Percentiles rank a stretch among this genome's conserved stretches.
phyloP scores from a whole-genome alignment of 768 basidiomycete genomes.

The Leucocoprinus leucothites region DNA sequence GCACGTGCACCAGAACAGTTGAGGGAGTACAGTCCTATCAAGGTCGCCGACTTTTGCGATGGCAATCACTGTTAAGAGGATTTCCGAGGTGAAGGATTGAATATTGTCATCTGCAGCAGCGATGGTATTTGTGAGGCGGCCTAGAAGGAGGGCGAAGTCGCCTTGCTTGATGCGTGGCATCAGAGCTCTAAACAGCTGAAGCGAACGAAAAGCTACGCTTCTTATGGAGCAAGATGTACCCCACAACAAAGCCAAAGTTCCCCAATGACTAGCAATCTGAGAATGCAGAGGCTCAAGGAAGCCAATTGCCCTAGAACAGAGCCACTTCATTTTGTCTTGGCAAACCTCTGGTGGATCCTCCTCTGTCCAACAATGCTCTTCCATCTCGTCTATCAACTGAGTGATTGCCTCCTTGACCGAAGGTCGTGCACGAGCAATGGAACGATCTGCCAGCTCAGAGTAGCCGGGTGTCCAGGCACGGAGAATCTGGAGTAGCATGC shows the following conservation, averaged over 20 bases:
- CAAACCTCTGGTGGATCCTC: constrained; percentile 55
- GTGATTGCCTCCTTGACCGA: constrained; percentile 49
- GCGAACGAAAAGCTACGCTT: constrained; percentile 80
- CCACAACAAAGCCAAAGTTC: constrained; percentile 77
- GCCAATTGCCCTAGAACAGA: constrained; percentile 64
- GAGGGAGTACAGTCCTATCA: constrained; percentile 64
- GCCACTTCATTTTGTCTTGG: constrained; percentile 62
- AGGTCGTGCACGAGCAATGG: constrained; percentile 41
- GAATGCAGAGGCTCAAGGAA: constrained; percentile 71
- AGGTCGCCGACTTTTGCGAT: constrained; percentile 55
- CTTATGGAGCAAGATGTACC: constrained; percentile 86
- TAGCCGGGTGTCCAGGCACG: constrained; percentile 81
- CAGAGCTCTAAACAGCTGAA: constrained; percentile 86
- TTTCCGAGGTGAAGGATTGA: constrained; percentile 80
- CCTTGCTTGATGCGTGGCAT: constrained; percentile 66
- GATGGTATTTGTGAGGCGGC: constrained; percentile 80
- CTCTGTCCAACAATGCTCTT: constrained; percentile 66
- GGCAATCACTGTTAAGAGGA: constrained; percentile 71
- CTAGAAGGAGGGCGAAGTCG: constrained; percentile 77
- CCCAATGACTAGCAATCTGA: constrained; percentile 72
- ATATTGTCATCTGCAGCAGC: constrained; percentile 74
- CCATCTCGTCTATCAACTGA: constrained; percentile 56
- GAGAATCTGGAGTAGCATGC: constrained; percentile 82
- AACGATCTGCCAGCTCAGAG: constrained; percentile 64
- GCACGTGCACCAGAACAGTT: constrained; percentile 83